Conservation (phyloP, 371 early-diverging fungal species). For the Blastocladiella emersonii region DNA sequence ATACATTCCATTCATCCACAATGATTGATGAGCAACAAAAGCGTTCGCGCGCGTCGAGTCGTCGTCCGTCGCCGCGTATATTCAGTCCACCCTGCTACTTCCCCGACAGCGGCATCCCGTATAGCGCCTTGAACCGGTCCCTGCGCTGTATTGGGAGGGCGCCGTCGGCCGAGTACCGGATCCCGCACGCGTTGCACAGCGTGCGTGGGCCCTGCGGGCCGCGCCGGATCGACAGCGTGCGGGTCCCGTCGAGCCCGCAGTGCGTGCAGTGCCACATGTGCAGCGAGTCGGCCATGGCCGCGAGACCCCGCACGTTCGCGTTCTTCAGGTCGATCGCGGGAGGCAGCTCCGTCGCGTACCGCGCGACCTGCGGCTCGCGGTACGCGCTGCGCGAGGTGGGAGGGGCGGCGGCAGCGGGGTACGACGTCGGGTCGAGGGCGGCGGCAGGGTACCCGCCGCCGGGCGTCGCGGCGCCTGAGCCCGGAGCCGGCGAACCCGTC, state of each 20-base stretch:
- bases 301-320: constrained; percentile 10
- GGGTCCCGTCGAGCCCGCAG: constrained; percentile 22
- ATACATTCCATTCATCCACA: too few species aligned
- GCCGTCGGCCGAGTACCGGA: constrained; percentile 32
- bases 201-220: constrained; percentile 29
- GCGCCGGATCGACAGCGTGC: constrained; percentile 27
- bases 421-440: too few species aligned
- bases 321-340: too few species aligned
- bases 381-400: constrained; percentile 7
- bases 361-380: background rate
- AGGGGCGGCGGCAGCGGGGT: background rate
- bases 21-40: too few species aligned
- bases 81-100: too few species aligned
- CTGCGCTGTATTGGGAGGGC: constrained; percentile 39
- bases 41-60: too few species aligned
- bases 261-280: constrained; percentile 28
- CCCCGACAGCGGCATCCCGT: too few species aligned
- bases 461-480: too few species aligned
- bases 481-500: too few species aligned
- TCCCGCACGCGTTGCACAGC: constrained; percentile 38
- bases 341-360: constrained; percentile 7
- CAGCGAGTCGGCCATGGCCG: constrained; percentile 16
- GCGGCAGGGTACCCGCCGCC: too few species aligned
- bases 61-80: too few species aligned
- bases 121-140: constrained; percentile 24